Conservation (phyloP, 2,329 filamentous ascomycete genomes). For the Thielaviopsis ethacetica region DNA sequence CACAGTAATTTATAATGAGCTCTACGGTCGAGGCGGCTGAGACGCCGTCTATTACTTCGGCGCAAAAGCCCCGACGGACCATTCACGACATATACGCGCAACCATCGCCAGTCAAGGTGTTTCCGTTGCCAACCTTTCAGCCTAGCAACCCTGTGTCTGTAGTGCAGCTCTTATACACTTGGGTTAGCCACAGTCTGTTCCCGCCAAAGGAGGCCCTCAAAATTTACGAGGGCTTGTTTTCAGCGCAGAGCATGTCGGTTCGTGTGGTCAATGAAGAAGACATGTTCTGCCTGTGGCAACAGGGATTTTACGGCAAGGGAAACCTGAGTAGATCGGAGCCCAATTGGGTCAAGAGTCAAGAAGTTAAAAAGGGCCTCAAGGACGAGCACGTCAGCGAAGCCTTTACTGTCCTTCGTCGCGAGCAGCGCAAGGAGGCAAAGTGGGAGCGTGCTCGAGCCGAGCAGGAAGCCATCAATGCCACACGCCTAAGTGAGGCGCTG, state of each 20-base stretch:
- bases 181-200: conserved; percentile 56
- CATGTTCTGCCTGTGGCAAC: conserved; percentile 77
- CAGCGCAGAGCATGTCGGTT: conserved; percentile 63
- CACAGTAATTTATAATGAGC: conserved; percentile 4
- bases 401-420: conserved; percentile 56
- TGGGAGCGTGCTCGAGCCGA: conserved; percentile 82
- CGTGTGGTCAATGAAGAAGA: conserved; percentile 64
- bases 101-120: conserved; percentile 63
- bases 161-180: conserved; percentile 61
- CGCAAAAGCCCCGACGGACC: conserved; percentile 21
- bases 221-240: conserved; percentile 62
- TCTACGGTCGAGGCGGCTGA: conserved; percentile 8
- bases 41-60: conserved; percentile 10
- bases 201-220: conserved; percentile 46
- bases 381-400: conserved; percentile 64
- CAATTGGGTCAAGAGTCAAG: conserved; percentile 75
- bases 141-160: conserved; percentile 85
- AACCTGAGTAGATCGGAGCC: conserved; percentile 87
- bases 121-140: conserved; percentile 75
- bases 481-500: conserved; percentile 31
- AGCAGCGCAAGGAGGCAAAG: conserved; percentile 72
- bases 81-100: conserved; percentile 64
- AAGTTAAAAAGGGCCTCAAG: conserved; percentile 49
- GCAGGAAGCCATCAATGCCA: conserved; percentile 65
- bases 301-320: conserved; percentile 95